Evolutionary conservation across 148 eudicot genomes (phyloP), one percentile per base, ranked within the genome.

Genomic region (Spergularia marina): DNA sequence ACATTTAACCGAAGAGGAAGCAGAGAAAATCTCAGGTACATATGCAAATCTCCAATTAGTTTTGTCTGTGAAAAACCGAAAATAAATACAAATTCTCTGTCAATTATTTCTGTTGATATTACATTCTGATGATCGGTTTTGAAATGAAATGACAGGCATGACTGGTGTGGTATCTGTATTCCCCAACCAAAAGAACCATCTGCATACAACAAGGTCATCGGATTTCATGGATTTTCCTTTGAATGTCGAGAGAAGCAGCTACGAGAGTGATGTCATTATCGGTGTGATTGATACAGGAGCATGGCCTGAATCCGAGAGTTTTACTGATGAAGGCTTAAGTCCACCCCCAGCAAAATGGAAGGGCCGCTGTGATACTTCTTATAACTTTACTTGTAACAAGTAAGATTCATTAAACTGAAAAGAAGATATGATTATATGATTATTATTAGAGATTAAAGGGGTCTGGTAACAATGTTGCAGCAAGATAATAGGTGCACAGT

Each of bases 331-430:
- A 2, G 84, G 79, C 18, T 80, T 76, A 11, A 74, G 83, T 36
- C 80, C 89, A 68, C 87, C 84, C 8, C 87, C 91, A 21, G 6
- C 69, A 51, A 88, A 81, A 81, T 88, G 89, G 91, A 88, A 86
- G 65, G 91, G 91, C 25, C n/a, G 12, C 14, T 88, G 91, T 40
- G 53, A 80, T 11, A 63, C 80, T 49, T 16, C 84, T 20, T 9
- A 12, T 3, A 82, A 88, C 53, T 88, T 88, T 70, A 84, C 90
- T 56, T 87, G 90, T 76, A 87, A 87, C 81, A 87, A 87, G 90
- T 87, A 87, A 65, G 40, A 12, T 36, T 63, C 21, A 6, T 53
- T 44, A 23, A 23, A 23, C 34, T 30, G 2, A 2, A 30, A 30
- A 30, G 1, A 2, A n/a, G n/a, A n/a, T 30, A 30, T 2, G 2